Base-by-base conservation (phyloP, 108 stramenopile genomes). In the Cyclotella sp. region DNA sequence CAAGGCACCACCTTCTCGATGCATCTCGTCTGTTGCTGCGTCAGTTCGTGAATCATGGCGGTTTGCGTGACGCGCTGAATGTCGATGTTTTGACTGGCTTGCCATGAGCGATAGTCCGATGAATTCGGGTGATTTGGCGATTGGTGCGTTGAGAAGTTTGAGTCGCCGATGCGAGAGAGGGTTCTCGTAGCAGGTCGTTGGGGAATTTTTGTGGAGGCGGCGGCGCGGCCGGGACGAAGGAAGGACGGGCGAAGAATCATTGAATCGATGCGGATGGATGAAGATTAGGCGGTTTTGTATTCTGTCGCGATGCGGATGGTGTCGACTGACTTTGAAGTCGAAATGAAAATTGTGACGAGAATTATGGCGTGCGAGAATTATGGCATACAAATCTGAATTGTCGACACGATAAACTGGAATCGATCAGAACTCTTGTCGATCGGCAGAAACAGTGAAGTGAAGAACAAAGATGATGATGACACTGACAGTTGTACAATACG, bases 1-100 rank as follows among this genome's bases (percentile, higher is more conserved):
- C 98, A 98, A 7, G 98, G 98, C 21, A 98, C 98, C 40, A 95
- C 88, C 55, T 84, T 54, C 72, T 94, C 86, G 66, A 96, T 93
- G 11, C 91, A 87, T 2, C 78, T 42, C 11, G 87, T 83, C 30
- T 87, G 85, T 54, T 90, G 81, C 58, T 91, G 84, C 0, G 84
- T 89, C 34, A 96, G 81, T 85, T 96, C 95, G 70, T 96, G 91
- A 71, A 91, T 88, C 75, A 91, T 84, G 13, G 88, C 90, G 22
- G 82, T 81, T 61, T 87, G 88, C 6, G 88, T 91, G 43, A 92
- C 94, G 43, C 88, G 87, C 52, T 95, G 94, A 22, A 95, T 88
- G 75, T 95, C 94, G 30, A 86, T 69, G 69, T 92, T 90, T 77
- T 91, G 81, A 39, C 77, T 68, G 0, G 94, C 87, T 67, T 95